These are phyloP conservation scores for Candida anutae DNA, from an alignment of 1,139 yeast species.

Conservation along the genomic window DNA sequence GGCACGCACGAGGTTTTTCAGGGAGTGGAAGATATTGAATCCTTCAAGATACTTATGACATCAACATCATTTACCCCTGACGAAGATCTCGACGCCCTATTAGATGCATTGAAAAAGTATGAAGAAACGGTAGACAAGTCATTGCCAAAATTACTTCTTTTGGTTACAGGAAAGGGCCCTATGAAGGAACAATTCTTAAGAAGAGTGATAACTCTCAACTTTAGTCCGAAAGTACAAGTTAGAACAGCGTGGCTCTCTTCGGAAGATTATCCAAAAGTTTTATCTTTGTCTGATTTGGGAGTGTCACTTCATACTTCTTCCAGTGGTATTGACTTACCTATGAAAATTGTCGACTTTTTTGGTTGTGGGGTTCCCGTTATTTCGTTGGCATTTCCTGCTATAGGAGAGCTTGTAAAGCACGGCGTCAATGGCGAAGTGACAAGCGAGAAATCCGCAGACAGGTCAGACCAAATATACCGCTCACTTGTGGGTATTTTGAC, in stretches of 20 bases:
- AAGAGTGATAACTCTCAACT: slow-evolving; percentile 36
- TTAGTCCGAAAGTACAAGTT: slow-evolving; percentile 40
- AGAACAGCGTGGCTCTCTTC: slow-evolving; percentile 69
- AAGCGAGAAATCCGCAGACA: slow-evolving; percentile 30
- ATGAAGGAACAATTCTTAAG: slow-evolving; percentile 43
- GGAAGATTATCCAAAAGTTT: slow-evolving; percentile 71
- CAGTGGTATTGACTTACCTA: slow-evolving; percentile 90
- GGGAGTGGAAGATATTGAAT: slow-evolving; percentile 15
- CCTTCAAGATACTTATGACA: slow-evolving; percentile 62
- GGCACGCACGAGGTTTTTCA: slow-evolving; percentile 32
- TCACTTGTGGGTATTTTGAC: slow-evolving; percentile 41
- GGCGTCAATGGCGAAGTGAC: slow-evolving; percentile 39
- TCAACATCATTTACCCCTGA: slow-evolving; percentile 96
- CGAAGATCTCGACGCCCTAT: slow-evolving; percentile 69
- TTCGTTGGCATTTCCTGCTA: slow-evolving; percentile 67
- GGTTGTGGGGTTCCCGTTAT: slow-evolving; percentile 95
- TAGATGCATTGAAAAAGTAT: slow-evolving; percentile 60
- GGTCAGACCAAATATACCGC: slow-evolving; percentile 42
- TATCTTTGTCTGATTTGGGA: slow-evolving; percentile 79
- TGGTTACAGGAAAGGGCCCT: slow-evolving; percentile 96
- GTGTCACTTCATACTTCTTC: slow-evolving; percentile 87
- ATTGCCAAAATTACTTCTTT: slow-evolving; percentile 48
- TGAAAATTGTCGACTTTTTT: slow-evolving; percentile 94
- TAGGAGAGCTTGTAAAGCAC: slow-evolving; percentile 50
- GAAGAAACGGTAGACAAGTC: slow-evolving; percentile 6